Evolutionary conservation across 2,329 filamentous ascomycete genomes (phyloP), one percentile per base, ranked within the genome.

Genomic region (Thermoascus crustaceus): DNA sequence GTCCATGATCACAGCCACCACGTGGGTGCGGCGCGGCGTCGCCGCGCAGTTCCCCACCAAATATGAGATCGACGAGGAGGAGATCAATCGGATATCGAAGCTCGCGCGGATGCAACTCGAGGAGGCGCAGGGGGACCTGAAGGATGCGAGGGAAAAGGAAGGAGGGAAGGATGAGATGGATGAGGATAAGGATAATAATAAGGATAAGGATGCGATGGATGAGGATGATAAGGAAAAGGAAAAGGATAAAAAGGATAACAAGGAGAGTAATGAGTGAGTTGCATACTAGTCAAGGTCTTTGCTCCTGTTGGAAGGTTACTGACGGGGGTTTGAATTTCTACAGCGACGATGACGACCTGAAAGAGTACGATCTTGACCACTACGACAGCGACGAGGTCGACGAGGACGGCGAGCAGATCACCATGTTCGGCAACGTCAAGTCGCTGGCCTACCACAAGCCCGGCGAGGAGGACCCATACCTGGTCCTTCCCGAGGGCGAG

Each of bases 371-470:
- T 56, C 74, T 98, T 36, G 89, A 96, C 45, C 80, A 94, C 61
- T 98, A 98, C 60, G 91, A 98, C 52, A 83, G 91, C 48, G 84
- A 91, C 30, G 76, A 79, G 5, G 72, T 75, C 1, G 79, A 78
- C 19, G 76, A 85, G 40, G 69, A 68, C 13, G 70, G 69, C 32
- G 80, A 85, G 53, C 75, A 80, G 35, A 81, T 91, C 73, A 82
- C 80, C 51, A 94, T 95, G 76, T 96, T 98, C 57, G 87, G 88
- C 54, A 95, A 95, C 57, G 77, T 94, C 57, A 93, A 91, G 63
- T 88, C 85, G 19, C 71, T 98, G 17, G 84, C 87, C 9, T 98
- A 95, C 65, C 88, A 98, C 68, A 80, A 88, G 48, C 86, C 85
- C 42, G 91, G 94, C 64, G 84, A 89, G 54, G 85, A 94, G 35